Conservation (phyloP, 228 moss, liverwort and hornwort genomes). For the Sphagnum magellanicum region DNA sequence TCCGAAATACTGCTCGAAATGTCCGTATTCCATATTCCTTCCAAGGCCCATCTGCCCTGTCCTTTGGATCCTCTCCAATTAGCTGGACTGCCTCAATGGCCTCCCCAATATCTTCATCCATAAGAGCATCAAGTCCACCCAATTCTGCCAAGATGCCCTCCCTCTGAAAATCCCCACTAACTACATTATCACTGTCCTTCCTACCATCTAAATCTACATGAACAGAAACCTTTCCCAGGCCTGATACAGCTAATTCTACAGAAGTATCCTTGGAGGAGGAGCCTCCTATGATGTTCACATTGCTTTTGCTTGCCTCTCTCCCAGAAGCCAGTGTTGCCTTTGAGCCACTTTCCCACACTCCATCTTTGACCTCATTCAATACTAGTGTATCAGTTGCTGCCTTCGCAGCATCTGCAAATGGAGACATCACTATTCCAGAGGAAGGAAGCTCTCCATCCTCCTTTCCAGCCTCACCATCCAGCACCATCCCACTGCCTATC, state of each 20-base stretch:
- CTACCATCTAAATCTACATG: not conserved
- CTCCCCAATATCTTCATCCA: constrained; percentile 55
- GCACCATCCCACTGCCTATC: constrained; percentile 8
- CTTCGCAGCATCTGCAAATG: constrained; percentile 28
- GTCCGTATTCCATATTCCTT: constrained; percentile 46
- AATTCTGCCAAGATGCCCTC: not conserved
- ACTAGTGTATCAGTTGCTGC: constrained; percentile 17
- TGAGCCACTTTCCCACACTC: constrained; percentile 16
- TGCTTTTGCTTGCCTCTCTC: constrained; percentile 14
- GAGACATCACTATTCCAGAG: constrained; percentile 10
- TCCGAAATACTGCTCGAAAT: constrained; percentile 63
- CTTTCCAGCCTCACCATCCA: constrained; percentile 74
- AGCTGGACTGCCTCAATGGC: constrained; percentile 16
- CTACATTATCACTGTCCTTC: constrained; percentile 15
- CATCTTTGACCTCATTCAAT: constrained; percentile 31
- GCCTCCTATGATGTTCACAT: constrained; percentile 11
- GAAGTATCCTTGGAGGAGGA: constrained; percentile 13
- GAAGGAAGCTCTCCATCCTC: constrained; percentile 96
- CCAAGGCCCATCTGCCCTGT: constrained; percentile 24
- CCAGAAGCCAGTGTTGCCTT: constrained; percentile 13
- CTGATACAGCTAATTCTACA: not conserved
- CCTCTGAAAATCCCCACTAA: constrained; percentile 27
- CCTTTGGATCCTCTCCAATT: constrained; percentile 36
- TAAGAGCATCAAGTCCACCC: constrained; percentile 41
- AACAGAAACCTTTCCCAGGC: not conserved